A percentile compares a stretch with the other conserved stretches of the same genome.
These are phyloP conservation scores for Hypoxylon subgilvum DNA, from an alignment of 495 filamentous ascomycete species.

Conservation along the genomic window DNA sequence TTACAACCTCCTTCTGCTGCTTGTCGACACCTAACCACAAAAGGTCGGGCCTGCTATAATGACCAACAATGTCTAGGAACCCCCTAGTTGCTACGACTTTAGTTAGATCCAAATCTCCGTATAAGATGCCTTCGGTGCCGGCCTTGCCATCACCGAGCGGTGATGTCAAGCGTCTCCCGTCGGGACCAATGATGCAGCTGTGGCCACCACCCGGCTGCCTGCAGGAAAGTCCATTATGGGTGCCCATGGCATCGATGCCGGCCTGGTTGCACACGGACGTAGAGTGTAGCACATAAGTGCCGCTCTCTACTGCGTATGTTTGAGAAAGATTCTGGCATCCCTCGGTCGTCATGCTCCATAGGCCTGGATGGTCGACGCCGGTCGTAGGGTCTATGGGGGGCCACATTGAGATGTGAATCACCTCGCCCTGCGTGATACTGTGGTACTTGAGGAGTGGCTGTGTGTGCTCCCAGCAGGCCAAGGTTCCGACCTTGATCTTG, in stretches of 20 bases:
- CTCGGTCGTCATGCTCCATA: slow-evolving; percentile 44
- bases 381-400: slow-evolving; percentile 46
- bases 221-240: slow-evolving; percentile 43
- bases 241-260: slow-evolving; percentile 52
- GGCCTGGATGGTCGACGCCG: slow-evolving; percentile 34
- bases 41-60: slow-evolving; percentile 62
- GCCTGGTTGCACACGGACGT: slow-evolving; percentile 51
- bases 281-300: slow-evolving; percentile 57
- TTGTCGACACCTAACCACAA: slow-evolving; percentile 57
- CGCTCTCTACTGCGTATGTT: slow-evolving; percentile 60
- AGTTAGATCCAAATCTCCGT: slow-evolving; percentile 55
- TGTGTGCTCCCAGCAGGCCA: slow-evolving; percentile 66
- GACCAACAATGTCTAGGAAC: slow-evolving; percentile 56
- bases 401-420: slow-evolving; percentile 67
- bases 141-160: slow-evolving; percentile 39
- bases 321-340: slow-evolving; percentile 50
- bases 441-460: slow-evolving; percentile 68
- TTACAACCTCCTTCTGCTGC: slow-evolving; percentile 37
- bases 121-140: slow-evolving; percentile 53
- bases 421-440: slow-evolving; percentile 54
- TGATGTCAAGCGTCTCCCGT: slow-evolving; percentile 55
- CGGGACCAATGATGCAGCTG: slow-evolving; percentile 60
- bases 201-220: slow-evolving; percentile 53
- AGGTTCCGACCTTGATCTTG: slow-evolving; percentile 51
- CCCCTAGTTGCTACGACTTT: slow-evolving; percentile 42